These are phyloP conservation scores for Mycena haematopus DNA, from an alignment of 768 basidiomycete genomes.

Conservation along the genomic window DNA sequence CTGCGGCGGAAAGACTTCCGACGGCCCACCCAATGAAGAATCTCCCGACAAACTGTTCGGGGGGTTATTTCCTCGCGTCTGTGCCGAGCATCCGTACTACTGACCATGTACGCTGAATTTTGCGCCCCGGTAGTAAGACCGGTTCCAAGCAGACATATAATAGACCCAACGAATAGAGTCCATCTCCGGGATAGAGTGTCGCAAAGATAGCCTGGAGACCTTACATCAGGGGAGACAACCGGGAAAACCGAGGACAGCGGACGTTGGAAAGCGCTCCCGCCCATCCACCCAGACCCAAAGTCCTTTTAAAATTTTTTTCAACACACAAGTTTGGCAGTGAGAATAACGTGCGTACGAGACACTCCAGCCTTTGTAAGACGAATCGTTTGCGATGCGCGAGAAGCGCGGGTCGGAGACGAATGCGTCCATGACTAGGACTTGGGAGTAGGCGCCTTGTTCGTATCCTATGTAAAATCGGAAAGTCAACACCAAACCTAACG, in stretches of 20 bases:
- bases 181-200: conserved; percentile 32
- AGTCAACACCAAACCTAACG: background rate
- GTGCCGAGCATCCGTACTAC: background rate
- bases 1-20: conserved; percentile 53
- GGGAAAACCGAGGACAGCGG: background rate
- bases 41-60: conserved; percentile 45
- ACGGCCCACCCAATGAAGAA: conserved; percentile 67
- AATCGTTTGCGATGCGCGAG: conserved; percentile 32
- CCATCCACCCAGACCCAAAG: conserved; percentile 32
- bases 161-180: conserved; percentile 29
- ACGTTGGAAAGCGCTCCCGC: conserved; percentile 30
- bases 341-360: conserved; percentile 27
- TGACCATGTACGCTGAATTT: conserved; percentile 30
- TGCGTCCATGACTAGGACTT: conserved; percentile 33
- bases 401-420: conserved; percentile 30
- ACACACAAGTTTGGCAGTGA: background rate
- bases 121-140: conserved; percentile 32
- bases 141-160: conserved; percentile 31
- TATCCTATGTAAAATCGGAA: conserved; percentile 21
- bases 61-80: background rate
- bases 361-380: conserved; percentile 34
- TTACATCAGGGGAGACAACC: background rate
- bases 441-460: conserved; percentile 33
- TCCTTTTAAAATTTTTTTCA: conserved; percentile 24
- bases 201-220: conserved; percentile 29